These are phyloP conservation scores for Mychonastes homosphaera DNA, from an alignment of 139 green algal genomes.

Conservation along the genomic window DNA sequence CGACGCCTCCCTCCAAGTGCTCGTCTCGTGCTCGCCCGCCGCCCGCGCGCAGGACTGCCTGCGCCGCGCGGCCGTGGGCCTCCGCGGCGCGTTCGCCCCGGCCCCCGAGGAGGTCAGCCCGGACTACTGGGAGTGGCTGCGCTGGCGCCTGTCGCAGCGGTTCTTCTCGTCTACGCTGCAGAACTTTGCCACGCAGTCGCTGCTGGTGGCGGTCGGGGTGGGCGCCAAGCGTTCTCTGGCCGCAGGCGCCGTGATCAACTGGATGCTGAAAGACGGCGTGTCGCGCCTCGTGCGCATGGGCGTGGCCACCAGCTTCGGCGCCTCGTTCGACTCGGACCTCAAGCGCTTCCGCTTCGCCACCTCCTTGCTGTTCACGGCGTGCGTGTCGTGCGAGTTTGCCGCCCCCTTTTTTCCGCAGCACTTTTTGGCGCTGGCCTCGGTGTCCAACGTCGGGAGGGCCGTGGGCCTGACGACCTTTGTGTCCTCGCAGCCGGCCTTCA, in stretches of 20 bases:
- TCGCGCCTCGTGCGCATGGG: conserved; percentile 64
- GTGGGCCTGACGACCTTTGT: conserved; percentile 81
- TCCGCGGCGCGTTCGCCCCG: conserved; percentile 40
- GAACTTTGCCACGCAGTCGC: conserved; percentile 73
- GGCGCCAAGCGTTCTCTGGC: conserved; percentile 66
- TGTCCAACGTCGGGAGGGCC: conserved; percentile 83
- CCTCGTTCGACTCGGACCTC: conserved; percentile 77
- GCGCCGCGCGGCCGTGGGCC: background rate
- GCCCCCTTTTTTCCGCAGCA: conserved; percentile 72
- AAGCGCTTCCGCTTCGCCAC: conserved; percentile 85
- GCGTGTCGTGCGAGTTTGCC: conserved; percentile 67
- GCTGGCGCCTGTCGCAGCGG: conserved; percentile 66
- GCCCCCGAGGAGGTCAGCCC: conserved; percentile 47
- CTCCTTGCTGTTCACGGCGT: conserved; percentile 61
- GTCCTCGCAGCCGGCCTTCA: conserved; percentile 69
- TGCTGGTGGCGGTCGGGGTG: conserved; percentile 85
- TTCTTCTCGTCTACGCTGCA: conserved; percentile 64
- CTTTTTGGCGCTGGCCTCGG: conserved; percentile 71
- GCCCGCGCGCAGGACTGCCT: conserved; percentile 25
- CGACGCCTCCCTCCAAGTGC: background rate
- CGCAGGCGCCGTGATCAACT: conserved; percentile 39
- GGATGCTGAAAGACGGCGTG: conserved; percentile 72
- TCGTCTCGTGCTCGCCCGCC: background rate
- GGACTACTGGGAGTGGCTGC: conserved; percentile 86
- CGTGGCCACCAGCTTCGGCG: conserved; percentile 64